Base-by-base conservation (phyloP, 495 filamentous ascomycete species). In the Aspergillus kassunensis region DNA sequence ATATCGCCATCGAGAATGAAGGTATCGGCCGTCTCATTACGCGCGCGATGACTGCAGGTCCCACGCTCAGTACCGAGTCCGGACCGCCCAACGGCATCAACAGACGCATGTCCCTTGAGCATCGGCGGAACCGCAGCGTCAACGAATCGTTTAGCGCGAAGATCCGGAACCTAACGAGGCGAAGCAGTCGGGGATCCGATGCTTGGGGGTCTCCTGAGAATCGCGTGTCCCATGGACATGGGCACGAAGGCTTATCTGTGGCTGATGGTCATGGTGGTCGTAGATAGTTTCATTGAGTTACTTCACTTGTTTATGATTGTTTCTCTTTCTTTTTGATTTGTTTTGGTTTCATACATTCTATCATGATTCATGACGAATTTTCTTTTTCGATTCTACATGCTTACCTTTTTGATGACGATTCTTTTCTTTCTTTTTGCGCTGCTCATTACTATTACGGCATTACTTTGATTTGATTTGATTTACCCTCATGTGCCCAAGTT, bases 1-100 rank as follows among this genome's bases (percentile, higher is more conserved):
- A 87, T 54, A 85, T 89, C 54, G 84, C 84, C n/a, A 84, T 88
- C 66, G 85, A 90, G 16, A 83, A 70, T 53, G 50, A 72, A 39
- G 56, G 70, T 15, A 50, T 70, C 31, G 71, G 66, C 10, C 61
- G 60, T 41, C 47, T 68, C 4, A 62, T 72, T 31, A 67, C 67
- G 16, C 72, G 70, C 6, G 69, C 70, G 13, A 71, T 73, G 67
- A 74, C 72, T 0, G 69, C 68, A 6, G 70, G 60, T 5, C 71
- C 74, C 1, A 51, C 69, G 4, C 34, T 65, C 8, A 60, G 40
- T 27, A 53, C 54, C 12, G 60, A 66, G 15, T 55, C 54, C 11
- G 62, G 56, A 21, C 62, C 51, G 9, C 59, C 33, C 11, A 37
- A 50, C 25, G 59, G 58, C 23, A n/a, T n/a, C n/a, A n/a, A n/a